Evolutionary conservation across 2,329 filamentous ascomycete genomes (phyloP).

Genomic region (Fusarium nelsonii): DNA sequence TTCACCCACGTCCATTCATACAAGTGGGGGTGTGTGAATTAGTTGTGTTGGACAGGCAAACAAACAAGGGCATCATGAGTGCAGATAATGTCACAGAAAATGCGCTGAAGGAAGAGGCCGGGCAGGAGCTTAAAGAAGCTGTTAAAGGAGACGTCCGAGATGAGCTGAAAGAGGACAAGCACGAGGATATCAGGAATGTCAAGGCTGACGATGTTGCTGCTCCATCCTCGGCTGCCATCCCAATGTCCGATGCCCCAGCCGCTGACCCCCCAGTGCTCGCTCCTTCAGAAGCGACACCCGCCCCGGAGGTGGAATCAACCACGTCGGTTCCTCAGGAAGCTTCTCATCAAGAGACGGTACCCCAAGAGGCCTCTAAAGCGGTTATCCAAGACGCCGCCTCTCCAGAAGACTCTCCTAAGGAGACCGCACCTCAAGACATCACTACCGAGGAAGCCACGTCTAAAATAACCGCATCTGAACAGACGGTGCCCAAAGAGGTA

Average conservation of each 20-base stretch:
- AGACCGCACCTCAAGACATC: not conserved
- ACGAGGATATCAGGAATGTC: constrained; percentile 19
- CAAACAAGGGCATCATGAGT: constrained; percentile 35
- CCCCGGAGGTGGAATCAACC: constrained; percentile 6
- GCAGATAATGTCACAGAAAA: constrained; percentile 43
- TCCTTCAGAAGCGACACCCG: constrained; percentile 12
- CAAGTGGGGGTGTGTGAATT: constrained; percentile 32
- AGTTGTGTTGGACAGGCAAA: constrained; percentile 16
- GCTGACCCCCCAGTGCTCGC: constrained; percentile 21
- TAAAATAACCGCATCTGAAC: not conserved
- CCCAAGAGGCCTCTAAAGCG: not conserved
- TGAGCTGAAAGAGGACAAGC: constrained; percentile 39
- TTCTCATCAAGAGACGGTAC: constrained; percentile 1
- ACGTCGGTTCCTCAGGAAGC: constrained; percentile 9
- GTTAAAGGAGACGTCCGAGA: constrained; percentile 30
- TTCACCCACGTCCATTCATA: constrained; percentile 20
- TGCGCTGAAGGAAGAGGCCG: constrained; percentile 44
- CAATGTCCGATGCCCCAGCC: constrained; percentile 16
- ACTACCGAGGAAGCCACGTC: not conserved
- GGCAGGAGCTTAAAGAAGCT: constrained; percentile 27
- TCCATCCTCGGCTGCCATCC: constrained; percentile 23
- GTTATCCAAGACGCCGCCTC: constrained; percentile 2
- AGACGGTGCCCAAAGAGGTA: no score
- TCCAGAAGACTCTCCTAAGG: not conserved
- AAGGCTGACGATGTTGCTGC: constrained; percentile 12